A percentile compares a stretch with the other conserved stretches of the same genome.
Evolutionary conservation across 176 grass and related monocot species (phyloP).

Genomic region (Musa schizocarpa): DNA sequence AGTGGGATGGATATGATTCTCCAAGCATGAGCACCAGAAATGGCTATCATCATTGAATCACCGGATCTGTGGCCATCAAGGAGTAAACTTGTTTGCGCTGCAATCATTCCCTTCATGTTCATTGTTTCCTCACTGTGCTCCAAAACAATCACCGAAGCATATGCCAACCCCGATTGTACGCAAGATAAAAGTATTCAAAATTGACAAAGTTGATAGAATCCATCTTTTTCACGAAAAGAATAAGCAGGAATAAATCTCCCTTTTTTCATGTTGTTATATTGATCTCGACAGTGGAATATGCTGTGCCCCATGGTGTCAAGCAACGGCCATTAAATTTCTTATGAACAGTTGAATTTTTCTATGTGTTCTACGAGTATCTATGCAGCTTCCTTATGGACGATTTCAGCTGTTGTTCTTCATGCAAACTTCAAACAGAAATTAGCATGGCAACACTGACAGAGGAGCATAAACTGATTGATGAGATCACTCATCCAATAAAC

Average conservation of each 20-base stretch:
- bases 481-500: too few species aligned
- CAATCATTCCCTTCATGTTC: not conserved
- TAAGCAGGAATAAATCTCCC: constrained; percentile 3
- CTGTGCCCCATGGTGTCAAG: not conserved
- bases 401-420: not conserved
- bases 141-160: not conserved
- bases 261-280: not conserved
- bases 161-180: not conserved
- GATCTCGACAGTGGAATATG: not conserved
- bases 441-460: not conserved
- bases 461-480: too few species aligned
- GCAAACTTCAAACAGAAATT: not conserved
- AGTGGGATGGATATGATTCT: constrained; percentile 4
- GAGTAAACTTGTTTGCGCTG: not conserved
- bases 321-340: constrained; percentile 1
- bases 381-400: too few species aligned
- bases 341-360: not conserved
- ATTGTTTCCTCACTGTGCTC: not conserved
- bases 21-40: not conserved
- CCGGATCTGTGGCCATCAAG: not conserved
- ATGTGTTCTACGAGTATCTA: too few species aligned
- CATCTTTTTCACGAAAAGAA: constrained; percentile 5
- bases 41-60: not conserved
- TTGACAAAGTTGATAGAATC: constrained; percentile 26
- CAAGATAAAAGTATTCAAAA: constrained; percentile 18